Percentiles rank a stretch among this genome's conserved stretches.
These are phyloP conservation scores for Camellia granthamiana DNA, from an alignment of 148 eudicot genomes.

Conservation along the genomic window DNA sequence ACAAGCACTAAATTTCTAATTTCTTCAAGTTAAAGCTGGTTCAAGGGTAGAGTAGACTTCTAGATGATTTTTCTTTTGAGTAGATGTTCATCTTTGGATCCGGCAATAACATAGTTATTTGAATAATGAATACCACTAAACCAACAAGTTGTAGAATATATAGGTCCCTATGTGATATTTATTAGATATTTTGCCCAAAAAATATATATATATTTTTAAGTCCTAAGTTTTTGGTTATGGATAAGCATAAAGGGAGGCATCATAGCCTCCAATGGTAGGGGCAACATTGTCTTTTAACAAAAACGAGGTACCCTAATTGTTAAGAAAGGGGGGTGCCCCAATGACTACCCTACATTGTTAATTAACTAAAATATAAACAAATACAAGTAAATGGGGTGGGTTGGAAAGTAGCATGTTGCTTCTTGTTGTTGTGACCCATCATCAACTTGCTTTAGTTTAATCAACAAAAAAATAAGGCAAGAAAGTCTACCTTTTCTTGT, in stretches of 20 bases:
- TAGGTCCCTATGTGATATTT: too few relatives aligned
- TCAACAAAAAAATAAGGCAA: neutral
- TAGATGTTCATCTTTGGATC: too few relatives aligned
- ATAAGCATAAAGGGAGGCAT: neutral
- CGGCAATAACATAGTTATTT: too few relatives aligned
- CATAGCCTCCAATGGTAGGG: neutral
- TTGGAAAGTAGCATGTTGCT: slow-evolving; percentile 5
- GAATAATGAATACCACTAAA: too few relatives aligned
- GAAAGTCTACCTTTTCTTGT: neutral
- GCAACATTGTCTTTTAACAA: neutral
- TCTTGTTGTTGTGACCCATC: neutral
- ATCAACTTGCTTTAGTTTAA: neutral
- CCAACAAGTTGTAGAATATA: too few relatives aligned
- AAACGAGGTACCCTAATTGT: neutral
- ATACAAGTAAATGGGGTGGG: neutral
- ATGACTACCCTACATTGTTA: neutral
- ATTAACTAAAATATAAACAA: neutral
- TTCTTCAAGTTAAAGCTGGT: neutral
- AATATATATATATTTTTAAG: too few relatives aligned
- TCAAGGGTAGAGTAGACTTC: too few relatives aligned
- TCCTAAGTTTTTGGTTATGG: neutral
- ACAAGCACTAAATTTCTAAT: neutral
- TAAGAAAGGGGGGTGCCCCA: neutral
- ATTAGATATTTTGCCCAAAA: too few relatives aligned
- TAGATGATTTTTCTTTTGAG: too few relatives aligned